Percentiles rank a stretch among this genome's conserved stretches.
Evolutionary conservation across 305 asterid genomes (phyloP).

Genomic region (Fraxinus nigra): DNA sequence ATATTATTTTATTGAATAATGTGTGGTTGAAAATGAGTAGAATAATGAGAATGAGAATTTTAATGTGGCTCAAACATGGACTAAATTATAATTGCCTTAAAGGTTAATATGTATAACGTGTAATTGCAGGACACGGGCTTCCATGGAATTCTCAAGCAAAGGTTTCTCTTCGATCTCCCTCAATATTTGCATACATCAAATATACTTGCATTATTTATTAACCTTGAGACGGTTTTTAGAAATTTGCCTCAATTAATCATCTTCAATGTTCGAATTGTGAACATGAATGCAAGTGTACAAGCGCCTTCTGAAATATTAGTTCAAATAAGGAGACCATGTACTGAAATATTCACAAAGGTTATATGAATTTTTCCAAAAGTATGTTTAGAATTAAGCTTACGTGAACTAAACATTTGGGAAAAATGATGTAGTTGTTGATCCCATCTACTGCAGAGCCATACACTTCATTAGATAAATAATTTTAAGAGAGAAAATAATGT

Average conservation of each 20-base stretch:
- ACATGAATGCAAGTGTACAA: neutral
- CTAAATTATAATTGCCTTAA: too few relatives aligned
- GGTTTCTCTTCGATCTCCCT: slow-evolving; percentile 33
- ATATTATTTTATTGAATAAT: too few relatives aligned
- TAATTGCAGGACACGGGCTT: slow-evolving; percentile 48
- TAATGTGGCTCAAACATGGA: too few relatives aligned
- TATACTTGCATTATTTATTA: neutral
- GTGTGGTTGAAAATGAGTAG: too few relatives aligned
- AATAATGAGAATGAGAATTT: too few relatives aligned
- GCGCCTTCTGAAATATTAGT: neutral
- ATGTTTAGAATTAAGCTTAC: neutral
- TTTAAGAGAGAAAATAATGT: neutral
- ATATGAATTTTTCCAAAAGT: neutral
- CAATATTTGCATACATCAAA: neutral
- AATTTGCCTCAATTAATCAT: neutral
- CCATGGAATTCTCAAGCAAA: slow-evolving; percentile 86
- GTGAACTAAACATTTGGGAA: neutral
- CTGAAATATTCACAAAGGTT: neutral
- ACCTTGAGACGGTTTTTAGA: neutral
- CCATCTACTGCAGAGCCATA: neutral
- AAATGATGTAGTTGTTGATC: neutral
- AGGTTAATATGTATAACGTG: too few relatives aligned
- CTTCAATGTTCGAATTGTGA: neutral
- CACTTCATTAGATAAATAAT: too few relatives aligned
- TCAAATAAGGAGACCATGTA: neutral